Evolutionary conservation across 2,329 filamentous ascomycete species (phyloP), one percentile per base, ranked within the genome.

Genomic region (Cladophialophora chaetospira): DNA sequence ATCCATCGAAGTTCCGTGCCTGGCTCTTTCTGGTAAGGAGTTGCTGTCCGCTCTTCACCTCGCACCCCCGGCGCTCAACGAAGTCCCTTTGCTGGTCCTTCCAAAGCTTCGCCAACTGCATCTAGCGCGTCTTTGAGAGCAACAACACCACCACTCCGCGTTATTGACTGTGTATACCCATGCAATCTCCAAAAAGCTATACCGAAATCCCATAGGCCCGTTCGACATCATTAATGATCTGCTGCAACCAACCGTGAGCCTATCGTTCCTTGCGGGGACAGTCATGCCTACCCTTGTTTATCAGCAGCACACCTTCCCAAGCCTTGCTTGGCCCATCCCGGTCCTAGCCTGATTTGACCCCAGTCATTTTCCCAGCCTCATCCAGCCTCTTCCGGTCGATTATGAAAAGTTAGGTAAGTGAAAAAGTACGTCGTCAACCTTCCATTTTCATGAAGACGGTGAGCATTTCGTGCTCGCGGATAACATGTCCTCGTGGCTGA

Each of bases 251-350:
- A 43, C 48, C 43, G 49, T 35, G 35, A 49, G 29, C 55, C 55
- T 49, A 53, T 57, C 55, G 48, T 29, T 58, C 55, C 55, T 58
- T 58, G 55, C 50, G 47, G 46, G 53, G 42, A 53, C 17, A 33
- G 43, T 42, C 42, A 54, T 38, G 43, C 33, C 23, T 35, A 40
- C 51, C 50, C 50, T 31, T 53, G 40, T n/a, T 36, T 48, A 19
- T 53, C 44, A 48, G 28, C 52, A 45, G 26, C 51, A 57, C 50
- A 31, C 11, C 46, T 31, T 28, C 40, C 28, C 19, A 25, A 42
- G n/a, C 35, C 33, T 42, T 6, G 49, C 33, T 44, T 26, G 6
- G 49, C 38, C 43, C 46, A 52, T 44, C 58, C 54, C 33, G 50
- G 25, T 25, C 36, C 25, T 23, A 33, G 36, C 26, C 35, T 40